A percentile compares a stretch with the other conserved stretches of the same genome.
These are phyloP conservation scores for Pichia heedii DNA, from an alignment of 805 yeast species.

Conservation along the genomic window DNA sequence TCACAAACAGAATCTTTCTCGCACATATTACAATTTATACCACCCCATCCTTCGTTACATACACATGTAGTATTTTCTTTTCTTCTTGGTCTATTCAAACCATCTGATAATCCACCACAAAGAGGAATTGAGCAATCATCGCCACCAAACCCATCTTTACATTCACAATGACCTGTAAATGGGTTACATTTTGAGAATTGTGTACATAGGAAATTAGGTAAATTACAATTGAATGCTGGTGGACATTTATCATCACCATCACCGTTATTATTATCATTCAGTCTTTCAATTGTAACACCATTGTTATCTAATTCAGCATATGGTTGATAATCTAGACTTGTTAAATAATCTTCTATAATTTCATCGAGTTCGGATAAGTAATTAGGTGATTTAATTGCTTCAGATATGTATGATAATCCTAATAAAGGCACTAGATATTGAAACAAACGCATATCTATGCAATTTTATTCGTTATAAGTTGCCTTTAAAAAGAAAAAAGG, in stretches of 20 bases:
- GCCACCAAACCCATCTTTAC: conserved; percentile 90
- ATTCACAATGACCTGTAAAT: conserved; percentile 85
- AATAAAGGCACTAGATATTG: not conserved
- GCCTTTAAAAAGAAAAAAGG: too few species aligned
- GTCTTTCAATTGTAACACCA: not conserved
- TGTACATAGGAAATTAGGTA: conserved; percentile 81
- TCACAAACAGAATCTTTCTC: conserved; percentile 66
- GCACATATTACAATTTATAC: conserved; percentile 91
- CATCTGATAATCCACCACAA: conserved; percentile 74
- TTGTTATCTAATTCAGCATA: not conserved
- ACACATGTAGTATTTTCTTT: conserved; percentile 45
- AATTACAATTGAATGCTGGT: conserved; percentile 91
- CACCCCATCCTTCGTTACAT: conserved; percentile 85
- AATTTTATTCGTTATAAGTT: not conserved
- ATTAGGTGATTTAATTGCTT: not conserved
- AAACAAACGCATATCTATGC: not conserved
- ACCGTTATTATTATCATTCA: not conserved
- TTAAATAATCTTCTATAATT: not conserved
- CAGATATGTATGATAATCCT: not conserved
- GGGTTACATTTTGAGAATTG: conserved; percentile 87
- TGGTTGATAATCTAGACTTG: not conserved
- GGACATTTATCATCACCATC: conserved; percentile 49
- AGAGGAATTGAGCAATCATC: conserved; percentile 80
- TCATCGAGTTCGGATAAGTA: not conserved
- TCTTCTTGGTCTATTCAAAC: conserved; percentile 56